Conservation (phyloP, 2,329 filamentous ascomycete species). For the Rasamsonia emersonii region DNA sequence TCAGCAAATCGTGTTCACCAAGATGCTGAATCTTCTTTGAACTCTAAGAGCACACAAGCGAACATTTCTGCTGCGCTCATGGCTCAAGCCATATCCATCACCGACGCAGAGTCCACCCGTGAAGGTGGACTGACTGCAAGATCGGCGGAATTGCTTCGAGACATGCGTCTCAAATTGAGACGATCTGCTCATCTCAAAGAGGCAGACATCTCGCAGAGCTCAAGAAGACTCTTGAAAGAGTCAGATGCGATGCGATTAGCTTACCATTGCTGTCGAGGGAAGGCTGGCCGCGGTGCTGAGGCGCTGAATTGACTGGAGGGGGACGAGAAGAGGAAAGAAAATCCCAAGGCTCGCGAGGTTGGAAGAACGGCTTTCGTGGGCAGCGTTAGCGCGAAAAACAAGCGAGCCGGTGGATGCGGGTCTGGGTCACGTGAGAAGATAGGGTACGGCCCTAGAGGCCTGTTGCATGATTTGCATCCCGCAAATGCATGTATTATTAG, state of each 20-base stretch:
- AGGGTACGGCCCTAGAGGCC: too few species aligned
- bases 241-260: conserved; percentile 41
- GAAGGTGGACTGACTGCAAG: too few species aligned
- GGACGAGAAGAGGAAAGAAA: conserved; percentile 17
- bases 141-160: conserved; percentile 32
- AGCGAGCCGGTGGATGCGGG: conserved; percentile 2
- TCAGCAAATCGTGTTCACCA: conserved; percentile 73
- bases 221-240: conserved; percentile 28
- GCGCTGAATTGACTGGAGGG: conserved; percentile 35
- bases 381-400: conserved; percentile 20
- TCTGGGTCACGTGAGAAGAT: too few species aligned
- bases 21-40: conserved; percentile 68
- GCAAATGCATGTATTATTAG: too few species aligned
- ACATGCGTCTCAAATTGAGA: conserved; percentile 20
- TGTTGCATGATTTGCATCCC: too few species aligned
- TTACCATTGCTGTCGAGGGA: conserved; percentile 53
- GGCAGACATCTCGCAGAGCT: conserved; percentile 27
- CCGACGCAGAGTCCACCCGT: conserved; percentile 17
- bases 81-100: conserved; percentile 49
- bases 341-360: too few species aligned
- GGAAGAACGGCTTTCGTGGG: too few species aligned
- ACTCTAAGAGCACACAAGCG: conserved; percentile 70
- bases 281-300: conserved; percentile 42
- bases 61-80: conserved; percentile 45
- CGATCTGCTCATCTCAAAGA: conserved; percentile 19